These are phyloP conservation scores for Suhomyces bolitotheri DNA, from an alignment of 1,139 yeast genomes.

Conservation along the genomic window DNA sequence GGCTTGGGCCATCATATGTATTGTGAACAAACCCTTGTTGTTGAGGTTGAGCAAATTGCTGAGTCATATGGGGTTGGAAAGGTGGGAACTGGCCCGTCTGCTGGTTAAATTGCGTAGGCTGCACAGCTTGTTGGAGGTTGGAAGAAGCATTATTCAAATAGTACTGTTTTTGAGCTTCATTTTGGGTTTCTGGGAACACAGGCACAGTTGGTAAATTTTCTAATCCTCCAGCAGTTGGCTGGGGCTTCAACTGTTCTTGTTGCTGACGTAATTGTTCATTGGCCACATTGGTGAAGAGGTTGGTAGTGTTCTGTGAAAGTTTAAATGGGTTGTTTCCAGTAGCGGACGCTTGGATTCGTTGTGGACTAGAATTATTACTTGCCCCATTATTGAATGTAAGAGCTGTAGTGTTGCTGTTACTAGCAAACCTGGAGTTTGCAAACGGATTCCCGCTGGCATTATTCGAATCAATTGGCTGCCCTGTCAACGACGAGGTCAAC, in stretches of 20 bases:
- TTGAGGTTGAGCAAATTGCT: constrained; percentile 12
- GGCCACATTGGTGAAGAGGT: constrained; percentile 32
- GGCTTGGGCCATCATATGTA: constrained; percentile 25
- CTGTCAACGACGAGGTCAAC: constrained; percentile 22
- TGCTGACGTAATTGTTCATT: constrained; percentile 21
- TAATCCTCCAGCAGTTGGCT: constrained; percentile 68
- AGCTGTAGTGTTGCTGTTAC: constrained; percentile 38
- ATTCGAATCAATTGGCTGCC: constrained; percentile 20
- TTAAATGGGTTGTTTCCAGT: constrained; percentile 52
- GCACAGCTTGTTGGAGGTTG: constrained; percentile 19
- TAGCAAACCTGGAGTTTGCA: constrained; percentile 40
- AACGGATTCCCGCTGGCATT: constrained; percentile 50
- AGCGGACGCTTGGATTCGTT: constrained; percentile 25
- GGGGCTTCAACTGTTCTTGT: constrained; percentile 38
- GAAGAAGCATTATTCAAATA: constrained; percentile 38
- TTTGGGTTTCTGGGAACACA: constrained; percentile 65
- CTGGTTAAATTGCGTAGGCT: constrained; percentile 8
- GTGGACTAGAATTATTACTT: constrained; percentile 15
- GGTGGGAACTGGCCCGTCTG: constrained; percentile 8
- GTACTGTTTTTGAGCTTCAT: constrained; percentile 38
- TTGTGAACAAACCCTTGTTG: constrained; percentile 12
- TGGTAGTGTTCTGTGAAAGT: constrained; percentile 39
- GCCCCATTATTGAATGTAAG: constrained; percentile 25
- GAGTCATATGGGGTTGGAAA: constrained; percentile 5
- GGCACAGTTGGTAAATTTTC: constrained; percentile 62